Conservation (phyloP, 345 rosid genomes). For the Melastoma malabathricum region DNA sequence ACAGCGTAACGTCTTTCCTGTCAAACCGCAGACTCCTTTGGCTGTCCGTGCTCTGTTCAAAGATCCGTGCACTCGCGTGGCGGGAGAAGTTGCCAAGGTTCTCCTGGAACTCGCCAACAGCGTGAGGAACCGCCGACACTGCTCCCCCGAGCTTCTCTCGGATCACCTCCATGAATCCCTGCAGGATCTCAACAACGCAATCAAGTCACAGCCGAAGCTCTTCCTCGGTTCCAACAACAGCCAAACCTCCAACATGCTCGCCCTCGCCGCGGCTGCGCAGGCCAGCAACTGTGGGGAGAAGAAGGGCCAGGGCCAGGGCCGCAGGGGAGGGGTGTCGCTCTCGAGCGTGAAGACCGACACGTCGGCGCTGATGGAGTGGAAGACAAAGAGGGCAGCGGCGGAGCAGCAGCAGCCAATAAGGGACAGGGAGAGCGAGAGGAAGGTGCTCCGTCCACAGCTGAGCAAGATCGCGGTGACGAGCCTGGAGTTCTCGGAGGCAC, state of each 20-base stretch:
- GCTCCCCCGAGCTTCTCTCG: conserved; percentile 66
- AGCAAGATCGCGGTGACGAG: conserved; percentile 57
- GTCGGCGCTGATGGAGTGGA: conserved; percentile 52
- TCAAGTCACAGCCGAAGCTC: conserved; percentile 69
- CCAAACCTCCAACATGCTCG: conserved; percentile 26
- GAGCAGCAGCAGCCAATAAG: conserved; percentile 5
- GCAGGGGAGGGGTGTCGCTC: conserved; percentile 15
- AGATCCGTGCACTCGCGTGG: conserved; percentile 59
- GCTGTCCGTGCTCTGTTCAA: conserved; percentile 56
- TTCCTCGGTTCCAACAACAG: conserved; percentile 47
- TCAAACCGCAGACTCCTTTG: conserved; percentile 37
- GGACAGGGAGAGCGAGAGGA: conserved; percentile 24
- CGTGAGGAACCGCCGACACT: conserved; percentile 44
- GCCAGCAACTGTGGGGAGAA: conserved; percentile 18
- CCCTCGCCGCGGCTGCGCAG: conserved; percentile 43
- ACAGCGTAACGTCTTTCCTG: not conserved
- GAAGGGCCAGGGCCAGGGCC: too few relatives aligned
- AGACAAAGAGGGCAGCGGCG: conserved; percentile 18
- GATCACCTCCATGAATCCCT: conserved; percentile 69
- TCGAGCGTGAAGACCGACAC: conserved; percentile 57
- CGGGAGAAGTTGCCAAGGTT: conserved; percentile 52
- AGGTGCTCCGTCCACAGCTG: conserved; percentile 48
- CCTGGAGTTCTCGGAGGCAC: conserved; percentile 67
- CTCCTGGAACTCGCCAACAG: conserved; percentile 50
- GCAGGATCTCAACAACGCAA: conserved; percentile 57